Base-by-base conservation (phyloP, 2,329 filamentous ascomycete genomes). In the Cladosporium sp. region DNA sequence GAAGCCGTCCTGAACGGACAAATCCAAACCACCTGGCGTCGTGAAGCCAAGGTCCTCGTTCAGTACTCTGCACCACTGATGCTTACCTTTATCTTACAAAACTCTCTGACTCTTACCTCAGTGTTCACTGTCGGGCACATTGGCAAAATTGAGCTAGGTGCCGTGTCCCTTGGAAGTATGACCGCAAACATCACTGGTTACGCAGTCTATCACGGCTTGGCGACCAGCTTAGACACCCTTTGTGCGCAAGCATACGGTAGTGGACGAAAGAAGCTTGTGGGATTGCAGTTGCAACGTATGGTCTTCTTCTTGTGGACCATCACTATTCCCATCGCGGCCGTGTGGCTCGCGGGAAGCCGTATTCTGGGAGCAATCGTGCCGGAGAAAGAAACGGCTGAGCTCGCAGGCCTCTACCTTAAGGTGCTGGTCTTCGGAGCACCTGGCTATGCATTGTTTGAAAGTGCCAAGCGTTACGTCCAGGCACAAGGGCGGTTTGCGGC, bases 221-320 rank as follows among this genome's bases (percentile, higher is more conserved):
- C 92, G 1, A 97, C 93, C 4, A 90, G 88, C 63, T 80, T 97
- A 38, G 93, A 97, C 74, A 97, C 93, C 0, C 84, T 97, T 2
- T 97, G 93, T 72, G 85, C 93, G 0, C 93, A 97, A 74, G 93
- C 94, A 0, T 97, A 95, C 70, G 93, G 94, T 2, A 95, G 90
- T 0, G 93, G 93, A 0, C 89, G 88, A 71, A 95, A 89, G 70
- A 89, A 92, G 65, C 83, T 97, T 5, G 93, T 97, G 60, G 93
- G 90, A 1, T 73, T 94, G 57, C 90, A 94, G 67, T 82, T 90
- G 63, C 89, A 94, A 74, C 82, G 89, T 59, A 93, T 93, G 89
- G 79, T 89, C 1, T 88, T 81, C 69, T 92, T 94, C 69, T 80
- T 94, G 2, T 87, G 88, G 78, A 72, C 81, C 2, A 81, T 92